Percentiles rank a stretch among this genome's conserved stretches.
These are phyloP conservation scores for Botrytis byssoidea DNA, from an alignment of 2,329 filamentous ascomycete species.

Conservation along the genomic window DNA sequence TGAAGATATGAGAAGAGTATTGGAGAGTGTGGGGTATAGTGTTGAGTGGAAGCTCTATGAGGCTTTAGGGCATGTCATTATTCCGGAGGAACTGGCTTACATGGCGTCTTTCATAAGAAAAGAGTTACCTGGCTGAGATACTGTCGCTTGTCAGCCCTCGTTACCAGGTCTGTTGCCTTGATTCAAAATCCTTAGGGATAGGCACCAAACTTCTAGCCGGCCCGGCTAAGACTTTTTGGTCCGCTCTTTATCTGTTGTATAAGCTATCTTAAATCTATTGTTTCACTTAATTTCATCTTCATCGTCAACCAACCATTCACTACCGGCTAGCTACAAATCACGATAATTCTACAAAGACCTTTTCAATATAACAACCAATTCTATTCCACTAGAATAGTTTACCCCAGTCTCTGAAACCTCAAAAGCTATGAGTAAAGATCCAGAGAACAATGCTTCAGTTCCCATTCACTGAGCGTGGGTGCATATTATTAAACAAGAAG, in stretches of 20 bases:
- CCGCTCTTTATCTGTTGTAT: background rate
- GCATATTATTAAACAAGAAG: background rate
- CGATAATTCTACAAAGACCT: background rate
- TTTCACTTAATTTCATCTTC: background rate
- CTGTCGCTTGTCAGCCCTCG: background rate
- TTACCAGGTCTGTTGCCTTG: background rate
- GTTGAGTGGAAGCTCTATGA: conserved; percentile 12
- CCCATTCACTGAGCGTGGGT: background rate
- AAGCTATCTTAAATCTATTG: background rate
- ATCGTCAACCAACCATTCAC: background rate
- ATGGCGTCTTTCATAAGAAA: background rate
- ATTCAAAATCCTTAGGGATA: no score
- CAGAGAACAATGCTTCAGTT: background rate
- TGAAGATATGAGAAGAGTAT: conserved; percentile 20
- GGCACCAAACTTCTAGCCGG: no score
- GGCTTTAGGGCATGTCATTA: background rate
- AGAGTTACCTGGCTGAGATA: background rate
- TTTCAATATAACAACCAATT: background rate
- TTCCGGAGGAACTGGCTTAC: background rate
- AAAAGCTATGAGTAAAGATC: background rate
- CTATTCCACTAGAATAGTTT: background rate
- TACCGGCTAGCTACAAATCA: background rate
- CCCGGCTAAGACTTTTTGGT: background rate
- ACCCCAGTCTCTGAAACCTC: background rate
- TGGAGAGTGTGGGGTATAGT: background rate